A percentile compares a stretch with the other conserved stretches of the same genome.
Conservation (phyloP, 163 green algal genomes). For the Chloroidium sp. region DNA sequence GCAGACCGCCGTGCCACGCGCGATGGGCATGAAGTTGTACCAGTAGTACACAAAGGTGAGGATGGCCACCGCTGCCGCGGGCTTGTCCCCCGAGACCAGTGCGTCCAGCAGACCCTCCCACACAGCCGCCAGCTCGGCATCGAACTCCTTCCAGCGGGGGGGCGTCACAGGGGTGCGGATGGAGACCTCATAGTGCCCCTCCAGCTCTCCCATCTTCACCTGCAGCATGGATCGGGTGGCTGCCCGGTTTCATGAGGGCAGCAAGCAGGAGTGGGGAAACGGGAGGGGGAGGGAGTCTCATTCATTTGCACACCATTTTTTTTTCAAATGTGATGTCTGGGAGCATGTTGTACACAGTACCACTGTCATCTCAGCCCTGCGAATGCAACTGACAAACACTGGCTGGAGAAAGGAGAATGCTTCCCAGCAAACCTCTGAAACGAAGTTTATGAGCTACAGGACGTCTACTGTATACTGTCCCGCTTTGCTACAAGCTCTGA, state of each 20-base stretch:
- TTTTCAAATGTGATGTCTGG: no score
- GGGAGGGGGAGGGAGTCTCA: background rate
- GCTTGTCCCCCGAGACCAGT: conserved; percentile 27
- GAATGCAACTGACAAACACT: no score
- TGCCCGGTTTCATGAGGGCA: background rate
- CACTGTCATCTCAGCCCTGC: no score
- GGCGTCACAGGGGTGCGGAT: conserved; percentile 88
- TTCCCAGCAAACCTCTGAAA: no score
- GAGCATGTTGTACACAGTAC: no score
- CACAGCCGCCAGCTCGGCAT: conserved; percentile 60
- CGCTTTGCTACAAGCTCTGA: no score
- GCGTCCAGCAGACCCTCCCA: conserved; percentile 56
- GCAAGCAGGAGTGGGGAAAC: background rate
- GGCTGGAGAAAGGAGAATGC: no score
- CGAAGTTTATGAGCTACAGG: no score
- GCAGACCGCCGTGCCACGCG: conserved; percentile 71
- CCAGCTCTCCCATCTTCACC: conserved; percentile 39
- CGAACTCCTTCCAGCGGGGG: conserved; percentile 73
- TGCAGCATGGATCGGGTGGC: background rate
- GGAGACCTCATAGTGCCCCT: conserved; percentile 75
- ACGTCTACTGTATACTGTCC: no score
- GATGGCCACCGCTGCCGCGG: conserved; percentile 10
- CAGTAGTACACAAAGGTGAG: conserved; percentile 52
- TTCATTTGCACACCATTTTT: no score
- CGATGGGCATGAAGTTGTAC: conserved; percentile 96